Evolutionary conservation across 805 yeast genomes (phyloP).

Genomic region (Crinitomyces ghanaensis): DNA sequence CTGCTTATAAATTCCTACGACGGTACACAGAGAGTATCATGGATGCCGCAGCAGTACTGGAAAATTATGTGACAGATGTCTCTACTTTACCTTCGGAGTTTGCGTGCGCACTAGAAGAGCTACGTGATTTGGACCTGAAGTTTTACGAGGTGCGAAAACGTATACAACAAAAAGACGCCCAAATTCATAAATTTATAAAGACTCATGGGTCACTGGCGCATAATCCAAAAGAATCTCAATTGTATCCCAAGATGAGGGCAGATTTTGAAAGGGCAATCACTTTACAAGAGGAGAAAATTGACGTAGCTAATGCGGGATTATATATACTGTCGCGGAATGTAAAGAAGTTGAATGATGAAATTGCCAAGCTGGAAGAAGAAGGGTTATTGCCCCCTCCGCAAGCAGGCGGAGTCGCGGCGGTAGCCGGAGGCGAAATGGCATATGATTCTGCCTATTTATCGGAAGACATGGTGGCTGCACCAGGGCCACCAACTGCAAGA

Average conservation of each 20-base stretch:
- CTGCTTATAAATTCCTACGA: too few species aligned
- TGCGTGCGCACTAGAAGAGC: conserved; percentile 67
- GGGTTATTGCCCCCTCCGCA: conserved; percentile 50
- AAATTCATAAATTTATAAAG: conserved; percentile 69
- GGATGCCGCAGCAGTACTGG: conserved; percentile 85
- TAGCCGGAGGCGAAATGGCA: conserved; percentile 1
- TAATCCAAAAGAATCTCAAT: conserved; percentile 67
- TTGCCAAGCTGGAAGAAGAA: conserved; percentile 63
- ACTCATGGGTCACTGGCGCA: conserved; percentile 72
- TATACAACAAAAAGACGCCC: conserved; percentile 61
- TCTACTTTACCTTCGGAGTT: conserved; percentile 84
- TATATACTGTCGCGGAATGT: conserved; percentile 68
- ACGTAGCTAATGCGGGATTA: conserved; percentile 73
- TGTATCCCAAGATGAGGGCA: conserved; percentile 54
- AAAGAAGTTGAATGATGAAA: conserved; percentile 59
- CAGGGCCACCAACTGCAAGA: too few species aligned
- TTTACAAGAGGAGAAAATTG: conserved; percentile 67
- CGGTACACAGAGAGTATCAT: too few species aligned
- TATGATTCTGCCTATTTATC: conserved; percentile 1
- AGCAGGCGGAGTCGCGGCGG: conserved; percentile 2
- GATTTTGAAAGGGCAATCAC: conserved; percentile 49
- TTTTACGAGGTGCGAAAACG: conserved; percentile 56
- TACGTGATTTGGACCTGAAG: conserved; percentile 55
- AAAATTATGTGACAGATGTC: conserved; percentile 50
- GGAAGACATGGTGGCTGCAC: too few species aligned